Base-by-base conservation (phyloP, 306 rosid genomes). In the Lathyrus sativus region DNA sequence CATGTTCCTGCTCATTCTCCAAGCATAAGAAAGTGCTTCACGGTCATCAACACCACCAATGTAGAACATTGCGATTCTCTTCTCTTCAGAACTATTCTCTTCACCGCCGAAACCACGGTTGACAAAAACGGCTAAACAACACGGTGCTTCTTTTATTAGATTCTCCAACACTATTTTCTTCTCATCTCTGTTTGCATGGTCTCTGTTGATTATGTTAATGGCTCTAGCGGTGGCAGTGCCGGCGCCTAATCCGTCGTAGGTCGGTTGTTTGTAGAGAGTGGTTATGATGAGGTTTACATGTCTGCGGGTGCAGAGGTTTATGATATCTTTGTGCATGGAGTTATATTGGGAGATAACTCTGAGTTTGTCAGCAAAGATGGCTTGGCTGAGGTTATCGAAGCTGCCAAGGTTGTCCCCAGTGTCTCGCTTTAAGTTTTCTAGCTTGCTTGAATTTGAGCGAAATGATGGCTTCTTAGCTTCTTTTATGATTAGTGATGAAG, bases 281-380 rank as follows among this genome's bases (percentile, higher is more conserved):
- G 80, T 65, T 2, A 81, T 0, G 13, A 81, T 74, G 0, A 81
- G 65, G 7, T 69, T 58, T 0, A 70, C 80, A 0, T 76, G 73
- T 70, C 72, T 70, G 0, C 50, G 72, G 1, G 38, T 12, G 17
- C 74, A 78, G 0, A 81, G 28, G 73, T 38, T 63, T 3, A 74
- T 4, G 63, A 81, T 70, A 68, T 81, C 85, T 12, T 59, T 28
- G 61, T 81, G 85, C 85, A 81, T 81, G 31, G 82, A 24, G 46
- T 19, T 51, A 45, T 74, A 81, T 6, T 18, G 18, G 2, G 85
- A 81, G 14, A 77, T 33, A 9, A 81, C 37, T 13, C 80, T 70
- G 44, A 81, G 42, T 38, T 74, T 77, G 6, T 77, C 85, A 2
- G 72, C 63, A 11, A 77, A 81, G 39, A 81, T 81, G 14, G 82